A percentile compares a stretch with the other conserved stretches of the same genome.
phyloP scores from a whole-genome alignment of 495 filamentous ascomycete genomes.

The Trichoderma virens region DNA sequence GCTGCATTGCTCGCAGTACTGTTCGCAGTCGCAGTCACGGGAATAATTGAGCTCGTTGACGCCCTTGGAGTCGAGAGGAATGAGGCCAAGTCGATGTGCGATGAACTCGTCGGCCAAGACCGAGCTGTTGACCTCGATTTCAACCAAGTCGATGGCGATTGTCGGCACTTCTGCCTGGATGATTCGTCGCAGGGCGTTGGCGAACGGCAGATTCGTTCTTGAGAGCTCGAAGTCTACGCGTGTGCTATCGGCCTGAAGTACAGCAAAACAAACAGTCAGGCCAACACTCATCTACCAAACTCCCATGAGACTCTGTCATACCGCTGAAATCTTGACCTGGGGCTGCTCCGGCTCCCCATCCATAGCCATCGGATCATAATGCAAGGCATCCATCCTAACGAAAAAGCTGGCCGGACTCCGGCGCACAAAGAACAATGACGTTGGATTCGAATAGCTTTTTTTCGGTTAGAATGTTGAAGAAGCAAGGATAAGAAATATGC shows the following conservation, averaged over 20 bases:
- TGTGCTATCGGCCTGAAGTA: constrained; percentile 52
- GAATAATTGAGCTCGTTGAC: constrained; percentile 78
- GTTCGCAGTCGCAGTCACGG: constrained; percentile 94
- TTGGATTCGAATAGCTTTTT: neutral
- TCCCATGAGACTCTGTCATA: constrained; percentile 25
- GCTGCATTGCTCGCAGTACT: constrained; percentile 83
- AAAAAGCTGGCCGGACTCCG: constrained; percentile 11
- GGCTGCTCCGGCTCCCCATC: constrained; percentile 57
- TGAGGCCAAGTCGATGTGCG: constrained; percentile 82
- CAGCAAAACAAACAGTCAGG: neutral
- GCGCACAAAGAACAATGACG: constrained; percentile 14
- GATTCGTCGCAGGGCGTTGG: constrained; percentile 86
- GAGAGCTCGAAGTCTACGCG: constrained; percentile 76
- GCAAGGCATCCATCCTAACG: constrained; percentile 35
- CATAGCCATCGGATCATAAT: constrained; percentile 58
- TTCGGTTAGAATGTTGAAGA: neutral
- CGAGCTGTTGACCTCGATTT: constrained; percentile 87
- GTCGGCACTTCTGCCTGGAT: constrained; percentile 95
- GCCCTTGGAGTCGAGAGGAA: constrained; percentile 77
- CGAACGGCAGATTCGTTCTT: constrained; percentile 77
- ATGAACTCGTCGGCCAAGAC: constrained; percentile 95
- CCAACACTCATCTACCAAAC: neutral
- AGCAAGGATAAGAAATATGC: neutral
- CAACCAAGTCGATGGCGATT: constrained; percentile 89
- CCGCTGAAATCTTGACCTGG: constrained; percentile 63